Base-by-base conservation (phyloP, 768 basidiomycete genomes). In the Pulveroboletus ravenelii region DNA sequence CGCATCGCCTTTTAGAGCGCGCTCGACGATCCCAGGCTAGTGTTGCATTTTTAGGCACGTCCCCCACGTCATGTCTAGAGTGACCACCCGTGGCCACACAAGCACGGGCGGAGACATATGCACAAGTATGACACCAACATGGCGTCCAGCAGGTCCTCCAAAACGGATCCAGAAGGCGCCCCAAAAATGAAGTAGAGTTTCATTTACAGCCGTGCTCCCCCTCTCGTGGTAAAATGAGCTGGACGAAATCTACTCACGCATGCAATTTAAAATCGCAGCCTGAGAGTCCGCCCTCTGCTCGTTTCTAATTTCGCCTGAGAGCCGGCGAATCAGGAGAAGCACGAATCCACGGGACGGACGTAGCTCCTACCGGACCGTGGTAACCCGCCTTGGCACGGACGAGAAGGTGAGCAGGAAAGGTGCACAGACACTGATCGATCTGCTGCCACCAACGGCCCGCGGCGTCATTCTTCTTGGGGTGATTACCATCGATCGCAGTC, bases 171-270 rank as follows among this genome's bases (percentile, higher is more conserved):
- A 36, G 27, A n/a, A 17, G 17, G 23, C 10, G 27, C 45, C 20
- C 38, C 48, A 37, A 45, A 53, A 48, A 62, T 53, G 54, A 52
- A 62, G 53, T 53, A 62, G 42, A 41, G 52, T 58, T 62, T 62
- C 51, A 53, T 56, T 49, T 41, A 32, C 30, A 23, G 35, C 38
- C 4, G 35, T 20, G 31, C 34, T 27, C 20, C 31, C 32, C 29
- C 18, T 45, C 47, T 38, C 50, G 50, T 53, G 50, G 47, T 30
- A 39, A 43, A 40, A 47, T 36, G 27, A 12, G 36, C 45, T 43
- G 37, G 34, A 44, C 35, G 18, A 51, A 25, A 50, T 51, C 39
- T 53, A 57, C 61, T 63, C 62, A 65, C 57, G 38, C 35, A 31
- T 5, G 29, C 23, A 41, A 45, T 56, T 53, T 31, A 29, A 49